phyloP scores from a whole-genome alignment of 2,329 filamentous ascomycete species.

The Fusarium domesticum region DNA sequence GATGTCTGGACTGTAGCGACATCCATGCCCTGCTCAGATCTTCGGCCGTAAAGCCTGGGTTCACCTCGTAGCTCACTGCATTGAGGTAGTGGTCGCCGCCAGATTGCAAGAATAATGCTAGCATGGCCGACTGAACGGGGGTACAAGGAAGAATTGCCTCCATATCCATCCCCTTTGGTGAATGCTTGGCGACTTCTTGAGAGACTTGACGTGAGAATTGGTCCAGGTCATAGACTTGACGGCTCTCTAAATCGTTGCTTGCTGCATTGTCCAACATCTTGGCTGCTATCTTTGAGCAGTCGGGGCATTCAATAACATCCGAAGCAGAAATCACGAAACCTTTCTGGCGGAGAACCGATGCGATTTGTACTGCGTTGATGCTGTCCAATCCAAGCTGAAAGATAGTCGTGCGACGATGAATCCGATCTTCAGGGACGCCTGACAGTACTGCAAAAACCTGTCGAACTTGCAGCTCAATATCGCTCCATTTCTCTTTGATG shows the following conservation, averaged over 20 bases:
- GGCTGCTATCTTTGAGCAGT: constrained; percentile 39
- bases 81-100: constrained; percentile 73
- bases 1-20: constrained; percentile 51
- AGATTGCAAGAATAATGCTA: constrained; percentile 69
- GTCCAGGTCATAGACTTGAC: constrained; percentile 38
- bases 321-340: constrained; percentile 61
- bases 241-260: neutral
- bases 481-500: constrained; percentile 43
- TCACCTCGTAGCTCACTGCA: constrained; percentile 55
- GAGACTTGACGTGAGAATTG: constrained; percentile 37
- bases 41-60: constrained; percentile 35
- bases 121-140: constrained; percentile 73
- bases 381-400: constrained; percentile 90
- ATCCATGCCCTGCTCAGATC: constrained; percentile 59
- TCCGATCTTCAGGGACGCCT: constrained; percentile 44
- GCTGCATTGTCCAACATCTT: constrained; percentile 21
- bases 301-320: constrained; percentile 68
- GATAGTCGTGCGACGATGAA: constrained; percentile 66
- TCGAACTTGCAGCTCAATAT: constrained; percentile 52
- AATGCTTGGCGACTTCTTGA: constrained; percentile 25
- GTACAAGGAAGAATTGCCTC: constrained; percentile 73
- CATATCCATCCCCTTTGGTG: constrained; percentile 35
- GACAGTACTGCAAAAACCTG: constrained; percentile 59
- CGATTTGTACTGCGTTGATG: constrained; percentile 80
- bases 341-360: constrained; percentile 59